phyloP scores from a whole-genome alignment of 2,329 filamentous ascomycete species.

The Tolypocladium inflatum region DNA sequence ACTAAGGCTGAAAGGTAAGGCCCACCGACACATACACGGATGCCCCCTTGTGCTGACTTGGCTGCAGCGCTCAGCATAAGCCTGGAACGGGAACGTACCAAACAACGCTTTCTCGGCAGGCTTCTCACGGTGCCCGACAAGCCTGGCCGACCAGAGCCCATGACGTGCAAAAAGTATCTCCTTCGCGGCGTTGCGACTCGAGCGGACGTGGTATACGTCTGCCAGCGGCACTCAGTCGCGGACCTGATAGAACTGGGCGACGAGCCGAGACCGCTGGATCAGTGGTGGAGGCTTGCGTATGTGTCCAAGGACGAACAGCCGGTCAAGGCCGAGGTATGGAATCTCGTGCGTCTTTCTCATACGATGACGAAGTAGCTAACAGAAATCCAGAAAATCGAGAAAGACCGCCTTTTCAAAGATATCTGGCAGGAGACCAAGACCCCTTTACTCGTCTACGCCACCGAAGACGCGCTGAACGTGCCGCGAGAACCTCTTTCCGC shows the following conservation, averaged over 20 bases:
- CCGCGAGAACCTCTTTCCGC: slow-evolving; percentile 26
- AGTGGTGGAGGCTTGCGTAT: slow-evolving; percentile 48
- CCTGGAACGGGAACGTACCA: slow-evolving; percentile 20
- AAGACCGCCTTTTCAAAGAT: slow-evolving; percentile 33
- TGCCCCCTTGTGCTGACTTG: slow-evolving; percentile 10
- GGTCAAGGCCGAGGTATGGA: slow-evolving; percentile 38
- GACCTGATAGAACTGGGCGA: slow-evolving; percentile 33
- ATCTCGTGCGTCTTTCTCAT: background rate
- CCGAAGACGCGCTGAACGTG: slow-evolving; percentile 33
- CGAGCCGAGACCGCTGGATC: slow-evolving; percentile 24
- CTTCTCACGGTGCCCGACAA: slow-evolving; percentile 31
- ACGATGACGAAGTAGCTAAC: too few relatives aligned
- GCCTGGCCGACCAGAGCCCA: slow-evolving; percentile 22
- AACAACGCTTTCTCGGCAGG: slow-evolving; percentile 26
- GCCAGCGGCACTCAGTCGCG: slow-evolving; percentile 30
- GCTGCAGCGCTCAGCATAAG: slow-evolving; percentile 18
- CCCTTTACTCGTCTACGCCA: slow-evolving; percentile 43
- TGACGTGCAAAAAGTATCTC: slow-evolving; percentile 35
- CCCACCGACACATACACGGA: background rate
- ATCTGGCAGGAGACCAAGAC: slow-evolving; percentile 38
- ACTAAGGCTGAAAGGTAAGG: slow-evolving; percentile 24
- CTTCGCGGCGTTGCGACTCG: slow-evolving; percentile 42
- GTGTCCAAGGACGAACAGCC: slow-evolving; percentile 26
- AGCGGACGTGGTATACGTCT: slow-evolving; percentile 39
- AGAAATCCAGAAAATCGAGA: slow-evolving; percentile 32